Evolutionary conservation across 805 yeast genomes (phyloP).

Genomic region (Ogataea degrootiae): DNA sequence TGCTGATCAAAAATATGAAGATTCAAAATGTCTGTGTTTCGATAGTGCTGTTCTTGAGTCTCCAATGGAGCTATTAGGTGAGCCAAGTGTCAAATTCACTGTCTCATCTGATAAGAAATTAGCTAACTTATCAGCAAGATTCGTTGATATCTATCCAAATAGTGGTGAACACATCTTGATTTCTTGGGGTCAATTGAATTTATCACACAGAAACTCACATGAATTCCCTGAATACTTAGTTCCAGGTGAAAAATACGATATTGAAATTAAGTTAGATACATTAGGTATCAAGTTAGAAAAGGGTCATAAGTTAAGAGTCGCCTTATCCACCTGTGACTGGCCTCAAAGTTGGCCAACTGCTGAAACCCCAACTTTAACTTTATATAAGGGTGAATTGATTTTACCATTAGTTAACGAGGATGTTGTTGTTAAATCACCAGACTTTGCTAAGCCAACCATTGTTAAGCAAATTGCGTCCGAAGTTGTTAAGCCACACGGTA

Average conservation of each 20-base stretch:
- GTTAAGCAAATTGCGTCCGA: slow-evolving; percentile 26
- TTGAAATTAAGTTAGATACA: slow-evolving; percentile 35
- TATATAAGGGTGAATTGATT: slow-evolving; percentile 28
- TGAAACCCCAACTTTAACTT: slow-evolving; percentile 34
- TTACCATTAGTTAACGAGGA: slow-evolving; percentile 27
- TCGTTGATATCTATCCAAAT: slow-evolving; percentile 37
- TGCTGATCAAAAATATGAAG: slow-evolving; percentile 39
- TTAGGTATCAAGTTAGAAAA: slow-evolving; percentile 32
- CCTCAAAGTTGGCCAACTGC: slow-evolving; percentile 44
- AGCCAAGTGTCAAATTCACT: slow-evolving; percentile 30
- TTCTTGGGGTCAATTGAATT: slow-evolving; percentile 44
- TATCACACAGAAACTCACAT: slow-evolving; percentile 37
- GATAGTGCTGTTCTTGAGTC: slow-evolving; percentile 27
- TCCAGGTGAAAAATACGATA: slow-evolving; percentile 30
- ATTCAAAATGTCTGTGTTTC: slow-evolving; percentile 34
- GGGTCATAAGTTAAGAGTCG: slow-evolving; percentile 37
- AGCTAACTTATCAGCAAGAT: slow-evolving; percentile 37
- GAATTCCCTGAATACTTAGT: slow-evolving; percentile 36
- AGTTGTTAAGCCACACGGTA: slow-evolving; percentile 22
- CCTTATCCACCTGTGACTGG: slow-evolving; percentile 43
- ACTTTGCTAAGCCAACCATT: slow-evolving; percentile 28
- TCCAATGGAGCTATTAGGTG: slow-evolving; percentile 32
- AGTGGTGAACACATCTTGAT: slow-evolving; percentile 34
- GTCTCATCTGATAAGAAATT: slow-evolving; percentile 33
- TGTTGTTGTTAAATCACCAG: slow-evolving; percentile 16